phyloP scores from a whole-genome alignment of 2,329 filamentous ascomycete genomes.

The Cyphellophora attinorum region DNA sequence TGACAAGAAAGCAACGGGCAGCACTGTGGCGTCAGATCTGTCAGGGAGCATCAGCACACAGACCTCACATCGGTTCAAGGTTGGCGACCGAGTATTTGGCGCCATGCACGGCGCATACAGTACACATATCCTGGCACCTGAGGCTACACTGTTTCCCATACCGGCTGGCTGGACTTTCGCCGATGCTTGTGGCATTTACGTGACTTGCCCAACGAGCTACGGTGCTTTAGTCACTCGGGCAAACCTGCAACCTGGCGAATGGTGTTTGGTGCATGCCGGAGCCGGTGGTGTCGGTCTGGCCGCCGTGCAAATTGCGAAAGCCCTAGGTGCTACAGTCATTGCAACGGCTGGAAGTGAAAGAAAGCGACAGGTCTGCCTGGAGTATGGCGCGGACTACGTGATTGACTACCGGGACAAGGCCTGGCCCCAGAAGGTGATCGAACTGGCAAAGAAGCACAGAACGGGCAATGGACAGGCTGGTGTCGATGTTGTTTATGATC shows the following conservation, averaged over 20 bases:
- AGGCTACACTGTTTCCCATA: constrained; percentile 60
- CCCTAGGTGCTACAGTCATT: constrained; percentile 82
- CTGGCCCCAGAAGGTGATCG: constrained; percentile 62
- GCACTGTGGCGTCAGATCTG: constrained; percentile 23
- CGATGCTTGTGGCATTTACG: constrained; percentile 80
- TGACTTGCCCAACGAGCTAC: constrained; percentile 86
- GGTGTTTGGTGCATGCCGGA: constrained; percentile 82
- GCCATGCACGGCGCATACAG: constrained; percentile 80
- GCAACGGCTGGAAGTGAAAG: constrained; percentile 74
- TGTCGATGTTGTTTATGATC: constrained; percentile 92
- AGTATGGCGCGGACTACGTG: constrained; percentile 76
- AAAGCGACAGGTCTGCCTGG: constrained; percentile 69
- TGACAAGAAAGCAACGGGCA: constrained; percentile 15
- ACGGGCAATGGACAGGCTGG: constrained; percentile 59
- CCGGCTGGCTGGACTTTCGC: constrained; percentile 73
- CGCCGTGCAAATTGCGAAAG: constrained; percentile 89
- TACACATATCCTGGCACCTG: constrained; percentile 59
- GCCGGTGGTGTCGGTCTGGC: constrained; percentile 86
- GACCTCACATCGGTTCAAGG: constrained; percentile 52
- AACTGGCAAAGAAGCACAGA: constrained; percentile 41
- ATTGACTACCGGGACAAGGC: constrained; percentile 68
- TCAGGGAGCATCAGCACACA: constrained; percentile 13
- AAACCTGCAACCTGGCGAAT: constrained; percentile 67
- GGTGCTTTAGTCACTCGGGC: constrained; percentile 72
- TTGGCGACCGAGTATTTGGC: constrained; percentile 79